A percentile compares a stretch with the other conserved stretches of the same genome.
Evolutionary conservation across 2,329 filamentous ascomycete genomes (phyloP).

Genomic region (Xylariales sp.): DNA sequence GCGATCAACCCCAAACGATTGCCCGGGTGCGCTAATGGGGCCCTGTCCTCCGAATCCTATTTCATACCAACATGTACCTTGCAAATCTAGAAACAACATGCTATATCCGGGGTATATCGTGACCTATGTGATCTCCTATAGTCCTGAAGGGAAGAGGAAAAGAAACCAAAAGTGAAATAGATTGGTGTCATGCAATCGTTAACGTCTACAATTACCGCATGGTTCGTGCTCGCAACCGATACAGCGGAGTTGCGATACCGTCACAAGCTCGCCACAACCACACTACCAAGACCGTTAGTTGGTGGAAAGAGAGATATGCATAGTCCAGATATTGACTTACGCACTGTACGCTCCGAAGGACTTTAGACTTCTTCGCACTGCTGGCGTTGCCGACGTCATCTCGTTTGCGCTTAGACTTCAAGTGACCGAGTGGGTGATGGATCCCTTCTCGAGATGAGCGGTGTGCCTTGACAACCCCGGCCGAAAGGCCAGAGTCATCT

Average conservation of each 20-base stretch:
- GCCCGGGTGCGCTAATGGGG: too few species aligned
- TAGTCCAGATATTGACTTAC: conserved; percentile 29
- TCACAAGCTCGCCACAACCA: conserved; percentile 31
- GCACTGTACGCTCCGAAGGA: conserved; percentile 24
- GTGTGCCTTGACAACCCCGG: conserved; percentile 34
- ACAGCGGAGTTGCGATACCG: conserved; percentile 20
- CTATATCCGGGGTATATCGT: conserved; percentile 33
- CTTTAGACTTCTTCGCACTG: conserved; percentile 37
- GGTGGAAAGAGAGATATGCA: neutral
- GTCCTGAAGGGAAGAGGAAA: neutral
- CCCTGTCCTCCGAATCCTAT: neutral
- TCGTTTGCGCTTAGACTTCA: conserved; percentile 43
- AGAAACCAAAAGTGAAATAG: neutral
- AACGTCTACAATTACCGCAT: conserved; percentile 38
- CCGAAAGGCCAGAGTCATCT: conserved; percentile 24
- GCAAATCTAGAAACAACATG: conserved; percentile 23
- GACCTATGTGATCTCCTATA: conserved; percentile 9
- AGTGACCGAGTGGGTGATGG: neutral
- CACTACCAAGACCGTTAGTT: conserved; percentile 34
- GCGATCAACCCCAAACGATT: neutral
- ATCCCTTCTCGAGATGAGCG: conserved; percentile 8
- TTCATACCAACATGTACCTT: neutral
- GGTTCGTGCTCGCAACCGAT: conserved; percentile 39
- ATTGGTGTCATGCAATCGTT: neutral
- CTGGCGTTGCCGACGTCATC: conserved; percentile 29